These are phyloP conservation scores for Graphium sp. DNA, from an alignment of 2,329 filamentous ascomycete species.

Conservation along the genomic window DNA sequence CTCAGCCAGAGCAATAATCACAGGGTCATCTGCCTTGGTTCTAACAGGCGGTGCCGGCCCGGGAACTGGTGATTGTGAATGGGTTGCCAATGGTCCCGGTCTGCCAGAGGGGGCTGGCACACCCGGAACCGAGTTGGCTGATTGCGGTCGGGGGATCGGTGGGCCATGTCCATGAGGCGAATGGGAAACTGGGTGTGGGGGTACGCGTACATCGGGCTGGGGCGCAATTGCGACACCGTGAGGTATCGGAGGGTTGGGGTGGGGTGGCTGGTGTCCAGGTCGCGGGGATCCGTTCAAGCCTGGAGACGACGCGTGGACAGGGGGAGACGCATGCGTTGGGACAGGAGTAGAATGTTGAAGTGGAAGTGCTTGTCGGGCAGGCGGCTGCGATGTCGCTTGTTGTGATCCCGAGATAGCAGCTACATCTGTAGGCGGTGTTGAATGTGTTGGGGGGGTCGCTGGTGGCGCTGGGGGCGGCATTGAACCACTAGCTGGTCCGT, in stretches of 20 bases:
- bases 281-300: too few species aligned
- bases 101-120: constrained; percentile 9
- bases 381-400: constrained; percentile 1
- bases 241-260: constrained; percentile 5
- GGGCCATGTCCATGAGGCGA: constrained; percentile 9
- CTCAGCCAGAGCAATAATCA: constrained; percentile 65
- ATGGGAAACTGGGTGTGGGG: constrained; percentile 6
- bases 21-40: constrained; percentile 43
- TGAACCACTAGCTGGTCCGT: constrained; percentile 44
- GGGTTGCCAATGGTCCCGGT: constrained; percentile 7
- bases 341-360: constrained; percentile 7
- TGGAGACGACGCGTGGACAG: too few species aligned
- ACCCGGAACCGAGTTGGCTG: constrained; percentile 6
- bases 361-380: background rate
- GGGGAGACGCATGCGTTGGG: constrained; percentile 7
- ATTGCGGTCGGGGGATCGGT: constrained; percentile 12
- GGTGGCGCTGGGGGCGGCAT: constrained; percentile 36
- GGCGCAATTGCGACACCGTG: too few species aligned
- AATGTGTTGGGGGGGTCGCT: constrained; percentile 11
- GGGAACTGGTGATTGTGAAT: constrained; percentile 3
- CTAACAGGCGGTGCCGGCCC: constrained; percentile 6
- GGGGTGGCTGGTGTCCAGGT: constrained; percentile 6
- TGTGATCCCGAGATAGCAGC: constrained; percentile 3
- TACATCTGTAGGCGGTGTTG: constrained; percentile 7
- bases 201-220: constrained; percentile 6